Percentiles rank a stretch among this genome's conserved stretches.
These are phyloP conservation scores for Nicotiana paniculata DNA, from an alignment of 257 asterid species.

Conservation along the genomic window DNA sequence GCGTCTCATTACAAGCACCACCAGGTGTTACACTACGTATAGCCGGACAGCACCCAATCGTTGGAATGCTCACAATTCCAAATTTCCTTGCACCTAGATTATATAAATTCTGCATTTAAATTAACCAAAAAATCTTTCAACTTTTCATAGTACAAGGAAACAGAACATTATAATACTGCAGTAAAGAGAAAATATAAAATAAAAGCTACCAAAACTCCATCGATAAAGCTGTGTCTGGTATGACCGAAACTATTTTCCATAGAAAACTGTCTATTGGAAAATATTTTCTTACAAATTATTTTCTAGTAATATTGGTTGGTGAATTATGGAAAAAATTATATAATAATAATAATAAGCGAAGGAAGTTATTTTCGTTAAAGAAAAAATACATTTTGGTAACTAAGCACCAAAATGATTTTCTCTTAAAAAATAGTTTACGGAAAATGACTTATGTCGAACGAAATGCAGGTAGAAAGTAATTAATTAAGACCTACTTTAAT, in stretches of 20 bases:
- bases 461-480: no score
- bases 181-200: neutral
- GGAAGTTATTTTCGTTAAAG: no score
- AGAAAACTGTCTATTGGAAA: no score
- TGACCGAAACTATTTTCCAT: neutral
- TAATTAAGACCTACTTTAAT: no score
- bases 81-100: slow-evolving; percentile 58
- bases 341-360: no score
- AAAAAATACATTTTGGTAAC: no score
- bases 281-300: no score
- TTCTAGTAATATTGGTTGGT: no score
- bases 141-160: neutral
- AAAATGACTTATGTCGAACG: no score
- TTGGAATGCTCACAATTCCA: slow-evolving; percentile 38
- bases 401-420: no score
- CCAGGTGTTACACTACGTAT: slow-evolving; percentile 13
- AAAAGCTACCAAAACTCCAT: neutral
- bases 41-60: slow-evolving; percentile 46
- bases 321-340: no score
- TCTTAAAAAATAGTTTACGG: no score
- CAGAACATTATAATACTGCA: neutral
- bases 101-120: slow-evolving; percentile 30
- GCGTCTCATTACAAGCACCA: slow-evolving; percentile 23
- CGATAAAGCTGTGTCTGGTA: neutral
- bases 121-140: neutral